Evolutionary conservation across 2,329 filamentous ascomycete genomes (phyloP), one percentile per base, ranked within the genome.

Genomic region (Stachybotrys echinatus): DNA sequence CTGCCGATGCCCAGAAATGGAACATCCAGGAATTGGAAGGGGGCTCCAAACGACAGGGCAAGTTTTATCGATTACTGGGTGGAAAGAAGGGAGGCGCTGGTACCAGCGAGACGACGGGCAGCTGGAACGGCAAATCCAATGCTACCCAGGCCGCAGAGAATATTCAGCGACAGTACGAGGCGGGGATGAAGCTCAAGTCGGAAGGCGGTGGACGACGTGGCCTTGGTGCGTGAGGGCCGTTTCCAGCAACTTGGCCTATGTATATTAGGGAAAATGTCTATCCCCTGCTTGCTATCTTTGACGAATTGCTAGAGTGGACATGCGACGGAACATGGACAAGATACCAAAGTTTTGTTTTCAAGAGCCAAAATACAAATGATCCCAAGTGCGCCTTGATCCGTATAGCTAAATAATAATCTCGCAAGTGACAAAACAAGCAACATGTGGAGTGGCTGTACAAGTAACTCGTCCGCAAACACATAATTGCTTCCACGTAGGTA

Each of bases 11-110:
- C 3, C 75, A 75, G 60, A 66, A 74, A 54, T 82, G 79, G 79
- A 78, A 80, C 52, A 76, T 81, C 22, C 61, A 67, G 18, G 73
- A 68, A 31, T 69, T 84, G 31, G 74, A 73, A 38, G 80, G 80
- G 27, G 77, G 74, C 20, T 57, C 67, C 18, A 68, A 69, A 45
- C 71, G 80, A 12, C 77, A 81, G 57, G 66, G 68, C 52, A 84
- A 84, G 65, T 83, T 82, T 53, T 63, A 83, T 58, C 71, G 77
- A 27, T 73, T 84, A 1, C 69, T 84, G 4, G 80, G 80, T 19
- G 76, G 68, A 2, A 77, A 74, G 53, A 80, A 77, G 61, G 66
- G 66, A 21, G 66, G 68, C 19, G 63, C 61, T 23, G 60, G 55
- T 6, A 50, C 58, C 1, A 48, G 56, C 2, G 52, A 55, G 12